Evolutionary conservation across 768 basidiomycete species (phyloP).

Genomic region (Leucocoprinus sp.): DNA sequence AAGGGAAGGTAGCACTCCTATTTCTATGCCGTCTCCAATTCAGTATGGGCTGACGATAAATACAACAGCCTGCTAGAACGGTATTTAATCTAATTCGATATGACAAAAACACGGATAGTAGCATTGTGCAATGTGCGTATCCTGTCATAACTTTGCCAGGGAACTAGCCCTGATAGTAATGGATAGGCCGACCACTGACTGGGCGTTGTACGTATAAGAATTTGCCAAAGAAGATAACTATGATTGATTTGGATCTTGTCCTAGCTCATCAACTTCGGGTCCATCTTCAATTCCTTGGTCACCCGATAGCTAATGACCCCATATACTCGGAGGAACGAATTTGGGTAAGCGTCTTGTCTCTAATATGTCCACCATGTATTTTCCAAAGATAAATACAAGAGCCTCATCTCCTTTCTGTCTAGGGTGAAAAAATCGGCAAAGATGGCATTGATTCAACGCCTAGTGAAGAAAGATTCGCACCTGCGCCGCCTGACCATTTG

Average conservation of each 20-base stretch:
- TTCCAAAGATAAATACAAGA: not conserved
- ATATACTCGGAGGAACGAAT: conserved; percentile 78
- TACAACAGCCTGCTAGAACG: conserved; percentile 71
- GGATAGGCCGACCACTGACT: conserved; percentile 74
- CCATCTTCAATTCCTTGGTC: conserved; percentile 89
- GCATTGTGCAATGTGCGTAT: conserved; percentile 72
- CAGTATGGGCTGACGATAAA: conserved; percentile 3
- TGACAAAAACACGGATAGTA: conserved; percentile 71
- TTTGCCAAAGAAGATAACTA: not conserved
- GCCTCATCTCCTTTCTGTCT: not conserved
- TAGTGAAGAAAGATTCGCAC: conserved; percentile 54
- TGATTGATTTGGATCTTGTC: not conserved
- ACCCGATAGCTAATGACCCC: conserved; percentile 93
- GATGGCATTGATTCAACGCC: conserved; percentile 77
- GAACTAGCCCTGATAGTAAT: conserved; percentile 4
- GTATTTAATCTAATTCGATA: conserved; percentile 80
- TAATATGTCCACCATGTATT: conserved; percentile 11
- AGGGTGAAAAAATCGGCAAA: conserved; percentile 70
- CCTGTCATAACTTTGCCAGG: conserved; percentile 4
- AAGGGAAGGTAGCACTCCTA: conserved; percentile 67
- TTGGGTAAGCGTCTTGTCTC: conserved; percentile 44
- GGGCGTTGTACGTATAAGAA: conserved; percentile 71
- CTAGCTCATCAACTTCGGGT: conserved; percentile 96
- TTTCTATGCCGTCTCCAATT: not conserved
- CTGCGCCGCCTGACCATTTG: conserved; percentile 45